These are phyloP conservation scores for Colletotrichum chrysophilum DNA, from an alignment of 2,329 filamentous ascomycete genomes.

Conservation along the genomic window DNA sequence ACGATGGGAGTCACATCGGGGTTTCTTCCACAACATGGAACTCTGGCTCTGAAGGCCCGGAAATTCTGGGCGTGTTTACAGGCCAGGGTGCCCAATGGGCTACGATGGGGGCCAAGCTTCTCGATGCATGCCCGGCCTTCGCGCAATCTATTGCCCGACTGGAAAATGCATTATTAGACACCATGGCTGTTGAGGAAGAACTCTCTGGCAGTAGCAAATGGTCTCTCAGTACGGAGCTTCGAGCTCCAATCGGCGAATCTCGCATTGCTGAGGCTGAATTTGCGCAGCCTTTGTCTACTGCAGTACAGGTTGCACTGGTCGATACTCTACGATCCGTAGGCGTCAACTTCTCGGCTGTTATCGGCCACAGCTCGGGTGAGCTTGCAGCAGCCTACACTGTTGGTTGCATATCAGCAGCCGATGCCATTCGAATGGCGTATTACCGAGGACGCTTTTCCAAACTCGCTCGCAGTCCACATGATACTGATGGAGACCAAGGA, in stretches of 20 bases:
- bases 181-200: neutral
- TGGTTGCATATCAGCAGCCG: conserved; percentile 12
- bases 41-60: neutral
- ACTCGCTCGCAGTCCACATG: neutral
- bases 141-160: conserved; percentile 6
- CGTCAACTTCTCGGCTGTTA: conserved; percentile 5
- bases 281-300: conserved; percentile 41
- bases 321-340: conserved; percentile 26
- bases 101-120: conserved; percentile 22
- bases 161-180: conserved; percentile 1
- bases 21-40: neutral
- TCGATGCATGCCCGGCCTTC: conserved; percentile 2
- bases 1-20: conserved; percentile 12
- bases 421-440: neutral
- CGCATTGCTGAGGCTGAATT: conserved; percentile 29
- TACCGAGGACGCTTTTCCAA: neutral
- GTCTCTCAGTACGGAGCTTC: neutral
- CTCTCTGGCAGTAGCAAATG: neutral
- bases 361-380: conserved; percentile 24
- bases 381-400: conserved; percentile 22
- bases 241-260: neutral
- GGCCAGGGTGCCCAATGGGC: conserved; percentile 31
- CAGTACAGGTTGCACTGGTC: conserved; percentile 37
- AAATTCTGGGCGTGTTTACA: conserved; percentile 24
- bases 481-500: neutral